phyloP scores from a whole-genome alignment of 2,329 filamentous ascomycete species.

The Pseudocercospora crystallina region DNA sequence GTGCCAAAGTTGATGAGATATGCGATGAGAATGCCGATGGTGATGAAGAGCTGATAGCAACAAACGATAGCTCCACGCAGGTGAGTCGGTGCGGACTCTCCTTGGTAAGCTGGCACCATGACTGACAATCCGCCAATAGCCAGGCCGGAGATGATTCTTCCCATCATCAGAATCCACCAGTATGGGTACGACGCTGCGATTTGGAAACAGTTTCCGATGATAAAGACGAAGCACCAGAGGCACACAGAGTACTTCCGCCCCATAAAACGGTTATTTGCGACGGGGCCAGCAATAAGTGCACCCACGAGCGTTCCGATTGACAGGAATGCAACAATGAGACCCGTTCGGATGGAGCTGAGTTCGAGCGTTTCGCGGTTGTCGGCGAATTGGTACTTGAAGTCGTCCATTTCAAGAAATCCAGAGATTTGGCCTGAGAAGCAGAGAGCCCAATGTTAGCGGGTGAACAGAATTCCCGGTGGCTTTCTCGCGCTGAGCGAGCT shows the following conservation, averaged over 20 bases:
- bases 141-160: conserved; percentile 62
- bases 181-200: conserved; percentile 52
- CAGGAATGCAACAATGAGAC: conserved; percentile 59
- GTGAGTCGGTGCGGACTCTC: conserved; percentile 61
- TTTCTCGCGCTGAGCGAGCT: too few relatives aligned
- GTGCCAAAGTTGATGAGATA: conserved; percentile 60
- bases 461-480: not conserved
- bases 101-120: conserved; percentile 65
- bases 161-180: conserved; percentile 65
- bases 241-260: conserved; percentile 63
- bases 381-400: conserved; percentile 57
- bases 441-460: conserved; percentile 38
- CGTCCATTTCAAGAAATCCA: conserved; percentile 60
- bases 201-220: conserved; percentile 63
- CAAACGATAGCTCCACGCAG: conserved; percentile 63
- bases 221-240: conserved; percentile 60
- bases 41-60: conserved; percentile 68
- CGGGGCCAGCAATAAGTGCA: conserved; percentile 55
- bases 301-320: conserved; percentile 61
- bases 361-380: conserved; percentile 35
- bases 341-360: conserved; percentile 58
- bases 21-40: conserved; percentile 60
- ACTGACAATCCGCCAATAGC: conserved; percentile 64
- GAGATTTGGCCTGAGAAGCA: conserved; percentile 54
- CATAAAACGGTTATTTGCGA: conserved; percentile 55